Evolutionary conservation across 2,329 filamentous ascomycete species (phyloP).

Genomic region (Penicillium sumatraense): DNA sequence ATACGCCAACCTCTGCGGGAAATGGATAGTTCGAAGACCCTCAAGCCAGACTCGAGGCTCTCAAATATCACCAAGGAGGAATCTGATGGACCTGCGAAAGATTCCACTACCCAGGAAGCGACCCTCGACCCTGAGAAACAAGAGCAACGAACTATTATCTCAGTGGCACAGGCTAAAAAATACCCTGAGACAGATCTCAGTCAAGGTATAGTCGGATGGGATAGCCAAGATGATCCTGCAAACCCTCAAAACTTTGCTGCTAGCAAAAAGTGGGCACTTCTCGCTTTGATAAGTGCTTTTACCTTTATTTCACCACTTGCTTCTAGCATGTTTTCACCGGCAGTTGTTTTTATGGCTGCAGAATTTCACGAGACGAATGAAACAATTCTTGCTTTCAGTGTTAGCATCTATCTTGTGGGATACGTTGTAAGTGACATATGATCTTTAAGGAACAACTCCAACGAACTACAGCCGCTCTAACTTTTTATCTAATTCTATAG

Average conservation of each 20-base stretch:
- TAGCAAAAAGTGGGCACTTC: conserved; percentile 30
- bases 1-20: no score
- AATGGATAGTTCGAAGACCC: neutral
- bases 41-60: conserved; percentile 32
- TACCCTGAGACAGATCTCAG: conserved; percentile 51
- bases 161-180: neutral
- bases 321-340: conserved; percentile 39
- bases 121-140: conserved; percentile 7
- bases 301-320: conserved; percentile 39
- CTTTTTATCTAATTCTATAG: conserved; percentile 6
- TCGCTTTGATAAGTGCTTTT: conserved; percentile 33
- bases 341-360: conserved; percentile 25
- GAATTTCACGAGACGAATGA: conserved; percentile 29
- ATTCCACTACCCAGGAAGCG: no score
- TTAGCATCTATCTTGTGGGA: conserved; percentile 37
- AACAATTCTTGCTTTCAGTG: conserved; percentile 33
- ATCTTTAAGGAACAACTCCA: neutral
- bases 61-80: conserved; percentile 27
- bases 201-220: conserved; percentile 64
- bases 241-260: conserved; percentile 61
- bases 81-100: neutral
- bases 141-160: neutral
- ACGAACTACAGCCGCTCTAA: neutral
- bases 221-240: conserved; percentile 60
- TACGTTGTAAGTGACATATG: conserved; percentile 29